Evolutionary conservation across 306 rosid genomes (phyloP), one percentile per base, ranked within the genome.

Genomic region (Prunus padus): DNA sequence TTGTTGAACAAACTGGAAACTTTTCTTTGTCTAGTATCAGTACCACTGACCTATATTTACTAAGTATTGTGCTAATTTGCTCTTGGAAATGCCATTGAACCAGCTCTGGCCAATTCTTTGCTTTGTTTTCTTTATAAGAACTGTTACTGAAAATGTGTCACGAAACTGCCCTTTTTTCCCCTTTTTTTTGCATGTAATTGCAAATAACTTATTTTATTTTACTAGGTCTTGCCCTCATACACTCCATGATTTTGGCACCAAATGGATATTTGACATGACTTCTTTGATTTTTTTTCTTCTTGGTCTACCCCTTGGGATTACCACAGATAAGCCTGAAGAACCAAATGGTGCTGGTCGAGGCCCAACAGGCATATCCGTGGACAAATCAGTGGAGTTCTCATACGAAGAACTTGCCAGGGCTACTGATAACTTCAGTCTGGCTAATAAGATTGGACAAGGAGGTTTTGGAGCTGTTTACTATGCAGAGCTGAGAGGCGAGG

Each of bases 401-500:
- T 88, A 80, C 37, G 92, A 93, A 79, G 97, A 93, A 87, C 90
- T 93, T 70, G 85, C 96, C 20, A 83, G 67, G 46, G 96, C 96
- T 28, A 91, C 97, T 52, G 83, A 88, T 82, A 68, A 93, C 83
- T 93, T 93, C 78, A 93, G 87, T 69, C n/a, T 87, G 64, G 92
- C 88, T 51, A 77, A 87, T 64, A 91, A 91, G 84, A 91, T 93
- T 73, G 98, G 97, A 51, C 87, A 91, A 87, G 96, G 97, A 70
- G 98, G 96, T 79, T 91, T 93, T 52, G 98, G 96, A 69, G 91
- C 91, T 26, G 98, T 89, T 66, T 91, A 89, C 78, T 89, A 88
- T 85, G 98, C 96, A 28, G 98, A 91, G 69, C 71, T 91, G 71
- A 85, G 98, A 88, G 98, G 93, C 85, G 89, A 93, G 96, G 97